Evolutionary conservation across 2,329 filamentous ascomycete genomes (phyloP), one percentile per base, ranked within the genome.

Genomic region (Pestalotiopsis sp.): DNA sequence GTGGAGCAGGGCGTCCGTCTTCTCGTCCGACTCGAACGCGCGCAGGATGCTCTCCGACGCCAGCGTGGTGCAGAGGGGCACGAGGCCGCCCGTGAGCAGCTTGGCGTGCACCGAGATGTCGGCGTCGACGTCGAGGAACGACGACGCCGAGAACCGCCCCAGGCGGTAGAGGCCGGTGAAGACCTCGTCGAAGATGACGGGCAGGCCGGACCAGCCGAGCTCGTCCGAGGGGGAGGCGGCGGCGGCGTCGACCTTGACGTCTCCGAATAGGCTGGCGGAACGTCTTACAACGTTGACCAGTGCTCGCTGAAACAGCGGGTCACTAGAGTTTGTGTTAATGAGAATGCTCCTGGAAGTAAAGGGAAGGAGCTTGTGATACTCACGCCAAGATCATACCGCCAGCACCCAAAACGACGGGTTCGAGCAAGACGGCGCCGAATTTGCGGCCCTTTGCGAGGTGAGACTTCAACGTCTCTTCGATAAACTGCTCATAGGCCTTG

Each of bases 151-250:
- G 75, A 91, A 89, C 52, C 90, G 88, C 2, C 94, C 93, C 0
- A 97, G 89, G 13, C 94, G 92, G 78, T 95, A 95, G 4, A 97
- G 83, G 1, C 93, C 93, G 0, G 93, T 95, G 80, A 97, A 97
- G 45, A 97, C 93, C 77, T 97, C 94, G 76, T 97, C 93, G 72
- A 94, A 93, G 73, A 97, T 85, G 52, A 97, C 82, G 0, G 94
- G 93, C 4, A 97, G 86, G 2, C 93, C 93, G 1, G 85, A 84
- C 93, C 93, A 97, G 38, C 82, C 72, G 9, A 73, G 75, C 40
- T 73, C 65, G 41, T 75, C 72, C 5, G 65, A 38, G 1, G 62
- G 31, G 17, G 70, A 40, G 1, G 31, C 31, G 13, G 72, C 69
- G 5, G 31, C 31, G 13, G 72, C 69, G 5, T 14, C 20, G 17